Percentiles rank a stretch among this genome's conserved stretches.
phyloP scores from a whole-genome alignment of 2,329 filamentous ascomycete genomes.

The Rhexocercosporidium sp. region DNA sequence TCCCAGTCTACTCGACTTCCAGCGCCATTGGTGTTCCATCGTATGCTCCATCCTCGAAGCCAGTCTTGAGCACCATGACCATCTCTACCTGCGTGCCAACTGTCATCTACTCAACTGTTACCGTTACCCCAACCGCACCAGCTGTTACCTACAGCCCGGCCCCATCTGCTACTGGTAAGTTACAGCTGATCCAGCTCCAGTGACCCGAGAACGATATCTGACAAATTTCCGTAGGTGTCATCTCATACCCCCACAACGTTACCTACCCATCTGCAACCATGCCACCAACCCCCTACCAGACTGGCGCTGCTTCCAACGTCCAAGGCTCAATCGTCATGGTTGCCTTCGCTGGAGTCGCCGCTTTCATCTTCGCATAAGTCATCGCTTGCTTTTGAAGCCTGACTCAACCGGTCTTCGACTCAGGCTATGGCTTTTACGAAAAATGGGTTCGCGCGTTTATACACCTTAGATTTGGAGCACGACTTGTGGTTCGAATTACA shows the following conservation, averaged over 20 bases:
- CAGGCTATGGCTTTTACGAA: slow-evolving; percentile 41
- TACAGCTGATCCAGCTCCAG: slow-evolving; percentile 14
- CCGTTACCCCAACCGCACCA: slow-evolving; percentile 34
- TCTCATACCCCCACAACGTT: slow-evolving; percentile 7
- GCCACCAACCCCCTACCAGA: slow-evolving; percentile 22
- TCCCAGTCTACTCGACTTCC: slow-evolving; percentile 14
- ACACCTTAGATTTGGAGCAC: slow-evolving; percentile 22
- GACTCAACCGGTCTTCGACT: slow-evolving; percentile 31
- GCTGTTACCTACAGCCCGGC: slow-evolving; percentile 25
- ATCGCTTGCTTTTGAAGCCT: slow-evolving; percentile 31
- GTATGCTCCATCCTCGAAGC: slow-evolving; percentile 18
- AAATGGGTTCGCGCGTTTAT: slow-evolving; percentile 22
- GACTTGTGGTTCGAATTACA: slow-evolving; percentile 23
- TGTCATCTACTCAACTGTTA: slow-evolving; percentile 34
- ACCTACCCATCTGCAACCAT: slow-evolving; percentile 19
- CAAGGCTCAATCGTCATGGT: slow-evolving; percentile 40
- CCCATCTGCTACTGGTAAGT: slow-evolving; percentile 25
- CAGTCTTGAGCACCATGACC: slow-evolving; percentile 30
- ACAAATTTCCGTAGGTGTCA: background rate
- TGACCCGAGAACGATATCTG: background rate
- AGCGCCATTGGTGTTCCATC: slow-evolving; percentile 26
- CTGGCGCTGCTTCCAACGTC: slow-evolving; percentile 40
- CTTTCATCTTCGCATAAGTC: slow-evolving; percentile 41
- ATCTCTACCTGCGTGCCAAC: slow-evolving; percentile 36
- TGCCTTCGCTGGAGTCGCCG: slow-evolving; percentile 29